These are phyloP conservation scores for Wickerhamomyces hampshirensis DNA, from an alignment of 805 yeast genomes.

Conservation along the genomic window DNA sequence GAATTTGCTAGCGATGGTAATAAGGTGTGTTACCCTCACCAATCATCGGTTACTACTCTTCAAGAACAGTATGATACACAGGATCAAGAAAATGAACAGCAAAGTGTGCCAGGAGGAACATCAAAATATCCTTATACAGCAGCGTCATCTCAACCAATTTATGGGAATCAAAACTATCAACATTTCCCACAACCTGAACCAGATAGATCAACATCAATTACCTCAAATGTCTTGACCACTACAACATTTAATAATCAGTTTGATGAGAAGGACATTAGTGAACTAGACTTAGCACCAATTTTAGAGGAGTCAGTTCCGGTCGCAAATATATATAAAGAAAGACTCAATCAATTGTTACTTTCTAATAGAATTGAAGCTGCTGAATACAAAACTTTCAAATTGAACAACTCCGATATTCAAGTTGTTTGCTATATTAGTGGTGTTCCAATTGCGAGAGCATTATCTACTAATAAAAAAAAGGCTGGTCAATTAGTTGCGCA, in stretches of 20 bases:
- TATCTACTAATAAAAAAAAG: slow-evolving; percentile 17
- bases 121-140: background rate
- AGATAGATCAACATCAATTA: background rate
- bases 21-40: no score
- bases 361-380: slow-evolving; percentile 11
- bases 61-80: no score
- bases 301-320: slow-evolving; percentile 1
- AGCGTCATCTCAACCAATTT: background rate
- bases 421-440: slow-evolving; percentile 13
- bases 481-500: slow-evolving; percentile 21
- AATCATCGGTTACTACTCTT: no score
- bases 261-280: no score
- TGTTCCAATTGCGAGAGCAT: slow-evolving; percentile 12
- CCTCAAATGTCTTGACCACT: background rate
- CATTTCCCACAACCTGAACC: background rate
- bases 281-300: background rate
- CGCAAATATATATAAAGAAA: slow-evolving; percentile 15
- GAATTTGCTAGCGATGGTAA: no score
- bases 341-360: slow-evolving; percentile 10
- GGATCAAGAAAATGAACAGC: no score
- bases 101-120: background rate
- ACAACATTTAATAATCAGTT: background rate
- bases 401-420: slow-evolving; percentile 15
- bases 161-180: background rate
- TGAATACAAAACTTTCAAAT: slow-evolving; percentile 16